phyloP scores from a whole-genome alignment of 1,284 basidiomycete genomes.

The Coniophora puteana region DNA sequence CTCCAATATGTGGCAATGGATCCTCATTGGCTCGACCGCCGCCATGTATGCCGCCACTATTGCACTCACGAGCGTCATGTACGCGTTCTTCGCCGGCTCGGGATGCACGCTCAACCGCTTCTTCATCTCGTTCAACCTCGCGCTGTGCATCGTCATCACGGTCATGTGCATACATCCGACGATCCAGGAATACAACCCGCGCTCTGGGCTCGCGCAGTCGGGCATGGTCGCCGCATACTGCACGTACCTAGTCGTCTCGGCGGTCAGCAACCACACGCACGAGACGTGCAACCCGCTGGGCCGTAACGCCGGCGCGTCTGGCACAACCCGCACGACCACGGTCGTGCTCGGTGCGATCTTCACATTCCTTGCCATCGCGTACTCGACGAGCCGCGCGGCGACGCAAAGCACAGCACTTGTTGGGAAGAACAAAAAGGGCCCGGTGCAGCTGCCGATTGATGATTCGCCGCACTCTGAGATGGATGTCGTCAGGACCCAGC shows the following conservation, averaged over 20 bases:
- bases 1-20: slow-evolving; percentile 95
- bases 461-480: slow-evolving; percentile 59
- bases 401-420: slow-evolving; percentile 91
- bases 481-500: slow-evolving; percentile 81
- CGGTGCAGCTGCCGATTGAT: slow-evolving; percentile 59
- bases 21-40: slow-evolving; percentile 91
- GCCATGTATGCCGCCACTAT: slow-evolving; percentile 84
- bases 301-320: slow-evolving; percentile 48
- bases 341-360: slow-evolving; percentile 91
- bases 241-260: slow-evolving; percentile 93
- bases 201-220: slow-evolving; percentile 92
- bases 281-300: slow-evolving; percentile 87
- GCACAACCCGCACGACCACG: slow-evolving; percentile 80
- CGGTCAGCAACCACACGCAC: slow-evolving; percentile 89
- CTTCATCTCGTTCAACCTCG: slow-evolving; percentile 94
- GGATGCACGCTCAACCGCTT: slow-evolving; percentile 90
- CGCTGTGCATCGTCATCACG: slow-evolving; percentile 79
- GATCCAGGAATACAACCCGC: slow-evolving; percentile 92
- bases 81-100: slow-evolving; percentile 86
- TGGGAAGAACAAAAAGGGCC: slow-evolving; percentile 67
- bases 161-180: slow-evolving; percentile 81
- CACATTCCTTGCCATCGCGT: slow-evolving; percentile 97
- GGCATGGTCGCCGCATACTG: slow-evolving; percentile 97
- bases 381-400: slow-evolving; percentile 93
- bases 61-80: slow-evolving; percentile 84